phyloP scores from a whole-genome alignment of 1,139 yeast genomes.

The Ogataea hybrid region DNA sequence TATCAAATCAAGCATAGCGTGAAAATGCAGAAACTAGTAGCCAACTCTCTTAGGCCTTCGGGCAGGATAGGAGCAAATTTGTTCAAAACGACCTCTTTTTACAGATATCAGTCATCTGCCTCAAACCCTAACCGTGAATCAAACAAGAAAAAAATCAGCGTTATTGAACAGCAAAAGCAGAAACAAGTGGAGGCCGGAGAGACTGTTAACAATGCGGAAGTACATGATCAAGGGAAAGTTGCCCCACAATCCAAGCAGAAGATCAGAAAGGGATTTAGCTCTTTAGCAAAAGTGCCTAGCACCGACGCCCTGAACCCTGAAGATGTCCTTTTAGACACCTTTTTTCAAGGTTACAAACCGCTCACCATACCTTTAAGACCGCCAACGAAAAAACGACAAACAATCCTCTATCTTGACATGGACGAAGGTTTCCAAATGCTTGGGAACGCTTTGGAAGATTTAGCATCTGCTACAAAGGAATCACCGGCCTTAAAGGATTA shows the following conservation, averaged over 20 bases:
- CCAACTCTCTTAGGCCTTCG: not conserved
- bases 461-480: conserved; percentile 2
- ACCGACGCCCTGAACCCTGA: conserved; percentile 31
- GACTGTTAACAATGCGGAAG: not conserved
- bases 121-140: conserved; percentile 15
- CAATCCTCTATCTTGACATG: conserved; percentile 28
- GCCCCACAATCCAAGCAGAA: conserved; percentile 6
- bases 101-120: conserved; percentile 23
- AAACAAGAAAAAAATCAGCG: conserved; percentile 13
- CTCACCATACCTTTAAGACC: conserved; percentile 32
- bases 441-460: conserved; percentile 16
- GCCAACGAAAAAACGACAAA: conserved; percentile 18
- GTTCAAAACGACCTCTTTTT: not conserved
- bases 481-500: conserved; percentile 12
- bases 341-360: conserved; percentile 35
- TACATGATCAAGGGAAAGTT: not conserved
- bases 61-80: not conserved
- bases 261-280: conserved; percentile 31
- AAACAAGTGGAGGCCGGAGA: conserved; percentile 11
- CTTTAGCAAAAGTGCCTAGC: conserved; percentile 32
- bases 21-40: not conserved
- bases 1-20: not conserved
- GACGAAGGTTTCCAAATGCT: conserved; percentile 25
- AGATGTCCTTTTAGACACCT: conserved; percentile 31
- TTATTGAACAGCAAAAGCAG: conserved; percentile 17